Conservation (phyloP, 148 eudicot genomes). For the Spergularia bocconei region DNA sequence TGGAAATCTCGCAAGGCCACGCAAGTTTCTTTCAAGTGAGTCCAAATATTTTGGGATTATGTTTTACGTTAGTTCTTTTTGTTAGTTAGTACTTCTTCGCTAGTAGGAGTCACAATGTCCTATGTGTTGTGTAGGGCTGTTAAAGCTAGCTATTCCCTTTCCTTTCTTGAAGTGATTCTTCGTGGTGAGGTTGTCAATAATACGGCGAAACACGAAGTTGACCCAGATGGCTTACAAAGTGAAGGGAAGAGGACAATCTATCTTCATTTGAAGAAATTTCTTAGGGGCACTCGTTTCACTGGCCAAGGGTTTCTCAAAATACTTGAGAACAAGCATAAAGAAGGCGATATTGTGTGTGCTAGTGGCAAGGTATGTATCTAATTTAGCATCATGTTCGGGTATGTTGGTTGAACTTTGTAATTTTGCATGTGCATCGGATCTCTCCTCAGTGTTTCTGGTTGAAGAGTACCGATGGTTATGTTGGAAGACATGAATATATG, state of each 20-base stretch:
- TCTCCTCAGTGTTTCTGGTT: too few species aligned
- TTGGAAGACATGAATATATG: too few species aligned
- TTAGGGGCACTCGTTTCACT: conserved; percentile 84
- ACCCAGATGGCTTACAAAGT: conserved; percentile 30
- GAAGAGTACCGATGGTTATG: too few species aligned
- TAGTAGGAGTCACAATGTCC: conserved; percentile 4
- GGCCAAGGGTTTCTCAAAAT: conserved; percentile 61
- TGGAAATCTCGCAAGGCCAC: background rate
- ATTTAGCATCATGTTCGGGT: background rate
- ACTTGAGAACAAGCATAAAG: conserved; percentile 67
- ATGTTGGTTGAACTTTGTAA: background rate
- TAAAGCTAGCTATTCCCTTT: conserved; percentile 59
- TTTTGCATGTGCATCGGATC: background rate
- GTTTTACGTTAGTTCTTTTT: background rate
- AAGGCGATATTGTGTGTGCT: conserved; percentile 84
- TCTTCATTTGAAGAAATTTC: conserved; percentile 79
- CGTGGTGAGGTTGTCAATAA: conserved; percentile 59
- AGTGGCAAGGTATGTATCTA: conserved; percentile 83
- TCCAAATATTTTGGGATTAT: too few species aligned
- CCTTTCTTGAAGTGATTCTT: conserved; percentile 85
- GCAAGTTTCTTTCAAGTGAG: background rate
- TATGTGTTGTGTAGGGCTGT: conserved; percentile 56
- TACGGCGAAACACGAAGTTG: conserved; percentile 35
- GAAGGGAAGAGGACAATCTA: conserved; percentile 49
- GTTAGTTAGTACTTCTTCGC: background rate